These are phyloP conservation scores for Zopfia rhizophila DNA, from an alignment of 2,329 filamentous ascomycete species.

Conservation along the genomic window DNA sequence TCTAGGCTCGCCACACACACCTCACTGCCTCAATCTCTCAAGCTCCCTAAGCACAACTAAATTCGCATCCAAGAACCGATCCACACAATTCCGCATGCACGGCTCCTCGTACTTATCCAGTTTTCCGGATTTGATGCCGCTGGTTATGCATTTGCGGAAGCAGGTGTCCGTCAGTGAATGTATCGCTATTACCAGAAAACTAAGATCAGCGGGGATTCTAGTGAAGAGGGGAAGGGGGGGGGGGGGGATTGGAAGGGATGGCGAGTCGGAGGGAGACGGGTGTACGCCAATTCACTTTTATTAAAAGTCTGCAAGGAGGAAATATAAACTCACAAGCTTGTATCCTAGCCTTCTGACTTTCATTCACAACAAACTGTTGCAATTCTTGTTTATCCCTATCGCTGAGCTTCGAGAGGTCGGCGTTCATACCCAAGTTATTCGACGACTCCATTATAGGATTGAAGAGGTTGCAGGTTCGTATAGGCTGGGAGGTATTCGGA, in stretches of 20 bases:
- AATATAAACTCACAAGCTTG: slow-evolving; percentile 52
- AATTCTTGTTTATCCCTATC: slow-evolving; percentile 88
- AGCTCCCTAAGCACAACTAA: slow-evolving; percentile 86
- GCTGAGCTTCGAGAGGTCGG: slow-evolving; percentile 79
- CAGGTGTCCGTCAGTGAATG: slow-evolving; percentile 79
- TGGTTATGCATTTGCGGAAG: slow-evolving; percentile 93
- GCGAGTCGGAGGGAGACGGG: slow-evolving; percentile 2
- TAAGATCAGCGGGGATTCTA: neutral
- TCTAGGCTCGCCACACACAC: too few relatives aligned
- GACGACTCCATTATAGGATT: too few relatives aligned
- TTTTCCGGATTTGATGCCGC: slow-evolving; percentile 74
- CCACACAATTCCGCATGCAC: slow-evolving; percentile 92
- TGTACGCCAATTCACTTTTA: too few relatives aligned
- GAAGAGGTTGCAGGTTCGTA: too few relatives aligned
- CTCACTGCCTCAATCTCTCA: slow-evolving; percentile 64
- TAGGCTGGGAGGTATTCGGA: too few relatives aligned
- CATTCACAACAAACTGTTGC: slow-evolving; percentile 83
- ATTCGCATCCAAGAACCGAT: slow-evolving; percentile 92
- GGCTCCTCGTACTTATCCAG: slow-evolving; percentile 82
- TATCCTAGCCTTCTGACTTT: slow-evolving; percentile 85
- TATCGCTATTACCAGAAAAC: slow-evolving; percentile 65
- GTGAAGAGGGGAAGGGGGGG: neutral
- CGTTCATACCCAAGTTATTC: too few relatives aligned
- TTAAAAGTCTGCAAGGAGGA: too few relatives aligned
- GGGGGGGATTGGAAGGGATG: slow-evolving; percentile 1